These are phyloP conservation scores for Pythium brassicae DNA, from an alignment of 352 stramenopile species.

Conservation along the genomic window DNA sequence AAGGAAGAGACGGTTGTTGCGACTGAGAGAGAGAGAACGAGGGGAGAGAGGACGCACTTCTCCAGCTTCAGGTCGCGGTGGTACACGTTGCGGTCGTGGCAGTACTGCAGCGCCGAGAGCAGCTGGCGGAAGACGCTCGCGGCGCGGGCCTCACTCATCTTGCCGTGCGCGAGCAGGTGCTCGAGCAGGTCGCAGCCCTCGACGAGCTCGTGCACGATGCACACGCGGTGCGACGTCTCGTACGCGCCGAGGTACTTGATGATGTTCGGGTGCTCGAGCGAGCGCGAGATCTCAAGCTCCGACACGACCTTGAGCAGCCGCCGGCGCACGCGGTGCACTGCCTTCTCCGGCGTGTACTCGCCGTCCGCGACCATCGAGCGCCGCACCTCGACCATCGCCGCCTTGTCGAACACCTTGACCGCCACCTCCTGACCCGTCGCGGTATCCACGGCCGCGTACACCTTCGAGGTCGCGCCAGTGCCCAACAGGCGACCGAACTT, in stretches of 20 bases:
- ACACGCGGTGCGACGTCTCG: slow-evolving; percentile 77
- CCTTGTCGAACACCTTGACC: slow-evolving; percentile 85
- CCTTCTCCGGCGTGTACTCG: slow-evolving; percentile 53
- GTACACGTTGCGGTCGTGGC: slow-evolving; percentile 87
- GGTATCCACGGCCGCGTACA: slow-evolving; percentile 63
- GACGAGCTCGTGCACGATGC: slow-evolving; percentile 77
- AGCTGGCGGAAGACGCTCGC: slow-evolving; percentile 76
- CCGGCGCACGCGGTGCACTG: slow-evolving; percentile 59
- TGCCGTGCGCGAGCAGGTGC: slow-evolving; percentile 62
- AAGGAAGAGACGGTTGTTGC: not conserved
- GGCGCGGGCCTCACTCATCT: slow-evolving; percentile 60
- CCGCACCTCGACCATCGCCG: slow-evolving; percentile 68
- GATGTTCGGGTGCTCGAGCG: slow-evolving; percentile 73
- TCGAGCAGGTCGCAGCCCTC: slow-evolving; percentile 71
- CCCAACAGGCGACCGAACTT: slow-evolving; percentile 59
- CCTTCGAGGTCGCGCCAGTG: slow-evolving; percentile 70
- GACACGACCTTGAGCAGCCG: slow-evolving; percentile 76
- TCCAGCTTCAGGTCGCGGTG: slow-evolving; percentile 96
- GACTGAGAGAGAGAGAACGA: too few species aligned
- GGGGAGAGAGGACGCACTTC: too few species aligned
- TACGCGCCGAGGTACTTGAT: slow-evolving; percentile 71
- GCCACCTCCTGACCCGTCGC: slow-evolving; percentile 43
- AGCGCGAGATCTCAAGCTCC: slow-evolving; percentile 78
- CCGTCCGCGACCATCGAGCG: slow-evolving; percentile 74
- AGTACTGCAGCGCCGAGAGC: slow-evolving; percentile 91